Conservation (phyloP, 306 rosid species). For the Malus domestica region DNA sequence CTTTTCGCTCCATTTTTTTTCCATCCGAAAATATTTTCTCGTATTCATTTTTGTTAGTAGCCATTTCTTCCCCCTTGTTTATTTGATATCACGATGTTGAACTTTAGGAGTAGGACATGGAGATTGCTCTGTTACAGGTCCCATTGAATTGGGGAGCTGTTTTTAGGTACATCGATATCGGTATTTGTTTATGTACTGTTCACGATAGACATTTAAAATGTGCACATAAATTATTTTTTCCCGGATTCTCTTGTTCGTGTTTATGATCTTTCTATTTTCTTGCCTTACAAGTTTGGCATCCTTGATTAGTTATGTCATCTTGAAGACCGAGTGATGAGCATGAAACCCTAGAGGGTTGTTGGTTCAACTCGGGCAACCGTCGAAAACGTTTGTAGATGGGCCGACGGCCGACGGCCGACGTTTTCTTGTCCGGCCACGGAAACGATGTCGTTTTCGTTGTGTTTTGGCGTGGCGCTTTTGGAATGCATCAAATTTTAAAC, state of each 20-base stretch:
- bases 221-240: conserved; percentile 63
- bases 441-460: not conserved
- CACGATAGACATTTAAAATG: conserved; percentile 57
- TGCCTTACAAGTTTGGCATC: not conserved
- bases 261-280: not conserved
- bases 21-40: conserved; percentile 21
- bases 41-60: conserved; percentile 51
- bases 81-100: conserved; percentile 46
- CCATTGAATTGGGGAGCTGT: conserved; percentile 56
- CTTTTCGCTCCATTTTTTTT: conserved; percentile 20
- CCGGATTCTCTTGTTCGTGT: not conserved
- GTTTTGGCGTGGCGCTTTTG: not conserved
- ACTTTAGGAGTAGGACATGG: conserved; percentile 70
- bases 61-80: conserved; percentile 35
- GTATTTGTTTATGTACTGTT: conserved; percentile 68
- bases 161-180: conserved; percentile 47
- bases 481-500: not conserved
- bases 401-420: too few species aligned
- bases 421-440: not conserved
- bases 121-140: conserved; percentile 61
- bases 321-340: not conserved
- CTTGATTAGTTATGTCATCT: not conserved
- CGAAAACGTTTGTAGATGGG: not conserved
- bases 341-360: not conserved
- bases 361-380: not conserved